phyloP scores from a whole-genome alignment of 1,284 basidiomycete genomes.

The Pholiota adiposa region DNA sequence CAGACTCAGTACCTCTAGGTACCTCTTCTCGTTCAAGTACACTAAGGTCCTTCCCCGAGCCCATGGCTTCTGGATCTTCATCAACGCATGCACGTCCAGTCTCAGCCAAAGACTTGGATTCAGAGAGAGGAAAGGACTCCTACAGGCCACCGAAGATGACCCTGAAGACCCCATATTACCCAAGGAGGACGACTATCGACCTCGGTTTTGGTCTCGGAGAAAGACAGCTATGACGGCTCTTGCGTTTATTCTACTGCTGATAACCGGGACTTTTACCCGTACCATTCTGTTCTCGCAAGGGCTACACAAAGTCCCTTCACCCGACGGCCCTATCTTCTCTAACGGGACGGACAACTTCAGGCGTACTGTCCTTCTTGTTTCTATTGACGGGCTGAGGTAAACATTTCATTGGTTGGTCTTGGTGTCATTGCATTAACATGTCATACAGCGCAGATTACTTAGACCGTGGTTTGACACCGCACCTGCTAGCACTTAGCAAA shows the following conservation, averaged over 20 bases:
- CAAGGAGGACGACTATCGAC: constrained; percentile 28
- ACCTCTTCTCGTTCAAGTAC: too few relatives aligned
- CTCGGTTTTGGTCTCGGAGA: constrained; percentile 36
- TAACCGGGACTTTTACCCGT: constrained; percentile 47
- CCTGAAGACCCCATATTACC: constrained; percentile 1
- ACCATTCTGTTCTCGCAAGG: constrained; percentile 30
- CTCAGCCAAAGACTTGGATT: constrained; percentile 12
- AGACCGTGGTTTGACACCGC: constrained; percentile 80
- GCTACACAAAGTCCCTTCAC: neutral
- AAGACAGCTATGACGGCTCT: constrained; percentile 40
- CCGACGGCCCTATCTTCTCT: constrained; percentile 45
- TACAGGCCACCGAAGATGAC: constrained; percentile 20
- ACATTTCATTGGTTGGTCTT: constrained; percentile 18
- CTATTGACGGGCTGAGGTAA: constrained; percentile 84
- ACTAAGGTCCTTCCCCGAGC: too few relatives aligned
- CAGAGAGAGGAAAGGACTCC: constrained; percentile 26
- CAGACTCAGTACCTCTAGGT: too few relatives aligned
- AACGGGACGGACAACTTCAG: constrained; percentile 82
- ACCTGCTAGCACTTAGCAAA: constrained; percentile 77
- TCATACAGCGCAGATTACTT: constrained; percentile 77
- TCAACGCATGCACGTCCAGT: neutral
- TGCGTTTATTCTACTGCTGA: constrained; percentile 44
- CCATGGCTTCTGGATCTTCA: neutral
- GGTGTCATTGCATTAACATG: neutral
- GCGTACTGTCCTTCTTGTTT: constrained; percentile 82